Base-by-base conservation (phyloP, 176 grass and related monocot genomes). In the Oryza rufipogon region DNA sequence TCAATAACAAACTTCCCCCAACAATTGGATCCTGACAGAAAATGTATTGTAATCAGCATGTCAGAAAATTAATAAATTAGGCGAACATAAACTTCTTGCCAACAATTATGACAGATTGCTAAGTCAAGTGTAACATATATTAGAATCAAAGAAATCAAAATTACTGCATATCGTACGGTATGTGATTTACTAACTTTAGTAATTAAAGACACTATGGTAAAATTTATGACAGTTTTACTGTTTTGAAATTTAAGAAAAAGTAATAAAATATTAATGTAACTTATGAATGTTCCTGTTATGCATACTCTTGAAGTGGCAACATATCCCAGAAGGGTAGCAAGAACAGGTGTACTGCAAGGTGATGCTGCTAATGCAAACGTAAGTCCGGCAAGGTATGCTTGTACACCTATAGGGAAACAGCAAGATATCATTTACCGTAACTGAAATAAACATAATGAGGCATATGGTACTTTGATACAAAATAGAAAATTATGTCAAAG, bases 321-420 rank as follows among this genome's bases (percentile, higher is more conserved):
- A 87, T 92, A 98, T 84, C 93, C 96, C 32, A 98, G 87, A 92
- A 98, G 87, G 78, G 96, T 95, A 49, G 96, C 96, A 68, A 98
- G 96, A 64, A 98, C 96, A 68, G 96, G 96, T 68, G 93, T 98
- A 86, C 93, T 98, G 86, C 96, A 98, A 85, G 96, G 96, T 68
- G 96, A 98, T 83, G 93, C 93, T 36, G 96, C 96, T 42, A 98
- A 86, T 33, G 96, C 96, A 93, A 98, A 98, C 85, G 96, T 92
- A 86, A 98, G 96, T 46, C 96, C 93, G 87, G 89, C 93, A 79
- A 98, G 83, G 90, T 98, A 98, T 92, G 93, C 93, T 98, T 95
- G 96, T 67, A 95, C 92, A 76, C 93, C 96, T 98, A 85, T 76
- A 23, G 75, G 14, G 5, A 13, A 65, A 75, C 56, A 47, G 6